Evolutionary conservation across 108 stramenopile species (phyloP).

Genomic region (Nannochloropsis gaditana): DNA sequence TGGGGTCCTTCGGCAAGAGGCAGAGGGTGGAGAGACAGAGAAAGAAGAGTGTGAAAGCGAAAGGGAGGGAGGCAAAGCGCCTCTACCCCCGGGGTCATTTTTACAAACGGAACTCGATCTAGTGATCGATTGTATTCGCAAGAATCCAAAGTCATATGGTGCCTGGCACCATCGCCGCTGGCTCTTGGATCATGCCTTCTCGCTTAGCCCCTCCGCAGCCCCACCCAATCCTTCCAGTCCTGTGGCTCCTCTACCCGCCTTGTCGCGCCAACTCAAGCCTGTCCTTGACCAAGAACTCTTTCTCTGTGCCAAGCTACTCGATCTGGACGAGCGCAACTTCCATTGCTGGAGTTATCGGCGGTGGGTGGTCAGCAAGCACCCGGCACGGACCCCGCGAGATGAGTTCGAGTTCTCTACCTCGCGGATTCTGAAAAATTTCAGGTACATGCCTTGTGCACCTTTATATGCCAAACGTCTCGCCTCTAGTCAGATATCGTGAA

Average conservation of each 20-base stretch:
- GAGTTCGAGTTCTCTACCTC: conserved; percentile 77
- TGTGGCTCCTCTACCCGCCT: neutral
- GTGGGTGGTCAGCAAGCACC: conserved; percentile 60
- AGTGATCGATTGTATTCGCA: conserved; percentile 67
- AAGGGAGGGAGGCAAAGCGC: conserved; percentile 32
- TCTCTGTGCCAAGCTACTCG: conserved; percentile 71
- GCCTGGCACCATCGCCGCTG: conserved; percentile 98
- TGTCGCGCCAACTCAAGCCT: neutral
- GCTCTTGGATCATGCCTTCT: conserved; percentile 58
- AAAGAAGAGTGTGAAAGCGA: neutral
- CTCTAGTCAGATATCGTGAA: no score
- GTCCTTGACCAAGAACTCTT: conserved; percentile 59
- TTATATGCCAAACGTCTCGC: no score
- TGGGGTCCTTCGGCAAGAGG: conserved; percentile 25
- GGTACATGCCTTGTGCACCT: no score
- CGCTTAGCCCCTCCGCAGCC: neutral
- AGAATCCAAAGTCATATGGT: conserved; percentile 92
- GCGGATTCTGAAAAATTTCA: conserved; percentile 59
- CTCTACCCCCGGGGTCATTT: conserved; percentile 39
- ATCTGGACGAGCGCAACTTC: conserved; percentile 89
- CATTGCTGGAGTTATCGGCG: conserved; percentile 98
- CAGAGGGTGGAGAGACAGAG: neutral
- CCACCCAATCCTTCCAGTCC: neutral
- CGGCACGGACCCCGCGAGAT: conserved; percentile 44
- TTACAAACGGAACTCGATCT: conserved; percentile 52